Evolutionary conservation across 2,329 filamentous ascomycete genomes (phyloP), one percentile per base, ranked within the genome.

Genomic region (Dryadomyces sulphureus): DNA sequence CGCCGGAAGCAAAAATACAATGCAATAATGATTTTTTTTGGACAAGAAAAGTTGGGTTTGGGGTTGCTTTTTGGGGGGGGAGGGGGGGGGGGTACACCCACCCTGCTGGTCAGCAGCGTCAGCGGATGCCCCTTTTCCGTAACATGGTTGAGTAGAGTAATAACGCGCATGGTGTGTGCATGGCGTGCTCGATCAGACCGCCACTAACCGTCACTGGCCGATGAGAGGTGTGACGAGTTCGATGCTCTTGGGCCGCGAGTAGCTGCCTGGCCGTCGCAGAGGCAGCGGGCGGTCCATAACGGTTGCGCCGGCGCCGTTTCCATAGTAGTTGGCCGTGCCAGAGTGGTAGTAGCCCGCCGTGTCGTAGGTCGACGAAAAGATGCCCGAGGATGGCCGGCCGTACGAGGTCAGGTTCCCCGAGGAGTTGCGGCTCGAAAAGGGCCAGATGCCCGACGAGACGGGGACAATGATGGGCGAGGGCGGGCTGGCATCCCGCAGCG

Each of bases 161-260:
- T n/a, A n/a, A n/a, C n/a, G n/a, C n/a, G n/a, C n/a, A n/a, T n/a
- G n/a, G n/a, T n/a, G n/a, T n/a, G n/a, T n/a, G n/a, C n/a, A n/a
- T n/a, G n/a, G n/a, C n/a, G n/a, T n/a, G n/a, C 14, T 38, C 21
- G 11, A 7, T 36, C 25, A 5, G n/a, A 5, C 20, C 22, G 9
- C 22, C 34, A 8, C n/a, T n/a, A n/a, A n/a, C n/a, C 17, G 9
- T 48, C 52, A 77, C 54, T 70, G 67, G 45, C 70, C 65, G 53
- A 73, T 57, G 60, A 77, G 69, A 30, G 77, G 76, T 43, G 75
- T 78, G 39, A 80, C 74, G 20, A 80, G 65, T 61, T 80, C 75
- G 54, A 79, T 76, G 61, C 75, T 79, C 61, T 72, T 77, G 30
- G 75, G 73, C 41, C 76, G 66, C 52, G 72, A 43, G 59, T 75